These are phyloP conservation scores for Capronia americana DNA, from an alignment of 2,329 filamentous ascomycete genomes.

Conservation along the genomic window DNA sequence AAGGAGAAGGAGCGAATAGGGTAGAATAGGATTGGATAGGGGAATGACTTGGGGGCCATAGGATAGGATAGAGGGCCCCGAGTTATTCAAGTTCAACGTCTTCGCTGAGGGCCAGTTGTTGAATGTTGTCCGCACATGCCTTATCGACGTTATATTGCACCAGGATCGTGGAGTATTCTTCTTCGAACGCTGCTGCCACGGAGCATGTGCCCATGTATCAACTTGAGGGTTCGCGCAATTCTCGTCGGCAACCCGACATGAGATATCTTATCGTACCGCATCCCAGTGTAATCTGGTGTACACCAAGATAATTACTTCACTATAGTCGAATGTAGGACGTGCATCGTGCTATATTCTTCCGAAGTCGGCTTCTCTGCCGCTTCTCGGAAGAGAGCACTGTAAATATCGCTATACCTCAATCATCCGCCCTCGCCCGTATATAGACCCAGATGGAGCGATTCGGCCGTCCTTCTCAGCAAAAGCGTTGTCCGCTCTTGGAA, in stretches of 20 bases:
- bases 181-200: neutral
- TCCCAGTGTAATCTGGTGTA: neutral
- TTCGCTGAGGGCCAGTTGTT: neutral
- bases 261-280: neutral
- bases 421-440: neutral
- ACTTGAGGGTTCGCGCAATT: neutral
- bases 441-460: neutral
- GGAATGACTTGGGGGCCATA: neutral
- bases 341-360: neutral
- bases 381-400: neutral
- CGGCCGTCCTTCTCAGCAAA: slow-evolving; percentile 9
- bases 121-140: neutral
- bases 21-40: neutral
- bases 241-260: neutral
- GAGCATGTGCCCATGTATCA: neutral
- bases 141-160: neutral
- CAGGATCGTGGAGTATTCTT: neutral
- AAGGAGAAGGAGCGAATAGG: slow-evolving; percentile 60
- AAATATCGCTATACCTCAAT: neutral
- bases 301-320: neutral
- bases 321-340: neutral
- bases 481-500: slow-evolving; percentile 2
- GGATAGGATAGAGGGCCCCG: neutral
- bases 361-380: neutral
- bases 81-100: neutral